Conservation (phyloP, 495 filamentous ascomycete genomes). For the Daldinia loculata region DNA sequence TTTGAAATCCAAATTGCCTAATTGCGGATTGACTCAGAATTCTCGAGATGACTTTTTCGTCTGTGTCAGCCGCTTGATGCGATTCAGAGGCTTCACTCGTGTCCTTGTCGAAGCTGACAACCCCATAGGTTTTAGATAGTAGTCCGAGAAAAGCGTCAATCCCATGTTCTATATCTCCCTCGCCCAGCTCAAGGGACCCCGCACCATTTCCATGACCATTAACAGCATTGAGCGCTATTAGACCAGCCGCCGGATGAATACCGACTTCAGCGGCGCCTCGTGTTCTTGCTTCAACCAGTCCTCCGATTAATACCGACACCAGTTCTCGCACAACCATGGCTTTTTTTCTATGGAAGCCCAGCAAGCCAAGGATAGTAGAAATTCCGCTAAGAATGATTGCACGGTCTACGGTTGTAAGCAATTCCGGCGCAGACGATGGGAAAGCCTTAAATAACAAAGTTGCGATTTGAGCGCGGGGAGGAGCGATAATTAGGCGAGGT, state of each 20-base stretch:
- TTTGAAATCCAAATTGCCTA: constrained; percentile 69
- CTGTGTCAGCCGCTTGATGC: constrained; percentile 50
- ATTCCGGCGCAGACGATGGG: constrained; percentile 67
- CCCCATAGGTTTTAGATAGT: constrained; percentile 59
- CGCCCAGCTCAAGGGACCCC: constrained; percentile 75
- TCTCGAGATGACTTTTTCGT: constrained; percentile 60
- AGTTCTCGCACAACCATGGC: constrained; percentile 86
- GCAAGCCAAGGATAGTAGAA: constrained; percentile 75
- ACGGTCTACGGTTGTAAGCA: constrained; percentile 73
- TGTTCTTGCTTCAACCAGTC: constrained; percentile 90
- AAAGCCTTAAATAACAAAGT: constrained; percentile 75
- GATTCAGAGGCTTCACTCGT: constrained; percentile 18
- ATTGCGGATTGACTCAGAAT: constrained; percentile 61
- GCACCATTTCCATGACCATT: constrained; percentile 58
- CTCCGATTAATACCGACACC: constrained; percentile 80
- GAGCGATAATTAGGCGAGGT: constrained; percentile 59
- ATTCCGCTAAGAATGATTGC: constrained; percentile 84
- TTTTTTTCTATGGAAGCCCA: constrained; percentile 86
- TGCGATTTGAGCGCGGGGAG: constrained; percentile 72
- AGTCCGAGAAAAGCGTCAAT: constrained; percentile 63
- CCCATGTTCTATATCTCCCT: constrained; percentile 79
- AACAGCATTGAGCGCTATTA: constrained; percentile 67
- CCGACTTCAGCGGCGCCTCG: constrained; percentile 93
- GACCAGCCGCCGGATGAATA: constrained; percentile 89
- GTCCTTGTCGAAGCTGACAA: constrained; percentile 51